A percentile compares a stretch with the other conserved stretches of the same genome.
phyloP scores from a whole-genome alignment of 257 asterid species.

The Coffea eugenioides region DNA sequence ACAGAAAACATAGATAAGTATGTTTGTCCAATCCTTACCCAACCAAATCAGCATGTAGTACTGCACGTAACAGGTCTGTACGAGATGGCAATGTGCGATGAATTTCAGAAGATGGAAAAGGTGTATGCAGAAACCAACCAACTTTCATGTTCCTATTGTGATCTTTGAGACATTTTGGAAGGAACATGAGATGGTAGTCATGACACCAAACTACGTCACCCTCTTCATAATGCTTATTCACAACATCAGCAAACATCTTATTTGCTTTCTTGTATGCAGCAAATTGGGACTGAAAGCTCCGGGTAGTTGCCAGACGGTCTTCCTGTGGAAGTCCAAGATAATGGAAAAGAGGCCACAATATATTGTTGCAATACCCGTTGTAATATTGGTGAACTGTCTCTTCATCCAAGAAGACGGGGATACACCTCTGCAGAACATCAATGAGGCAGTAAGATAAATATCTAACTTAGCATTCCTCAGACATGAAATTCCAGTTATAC shows the following conservation, averaged over 20 bases:
- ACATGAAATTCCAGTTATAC: not conserved
- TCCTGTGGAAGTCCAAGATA: constrained; percentile 96
- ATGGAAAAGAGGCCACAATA: constrained; percentile 91
- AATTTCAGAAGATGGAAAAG: constrained; percentile 95
- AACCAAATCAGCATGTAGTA: constrained; percentile 86
- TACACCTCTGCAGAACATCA: constrained; percentile 62
- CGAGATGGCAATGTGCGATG: constrained; percentile 95
- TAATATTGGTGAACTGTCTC: constrained; percentile 92
- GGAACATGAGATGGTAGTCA: constrained; percentile 95
- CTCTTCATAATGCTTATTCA: constrained; percentile 66
- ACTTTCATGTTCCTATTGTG: constrained; percentile 77
- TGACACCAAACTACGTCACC: constrained; percentile 98
- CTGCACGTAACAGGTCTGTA: constrained; percentile 76
- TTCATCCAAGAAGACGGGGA: constrained; percentile 90
- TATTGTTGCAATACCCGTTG: constrained; percentile 92
- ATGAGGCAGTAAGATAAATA: not conserved
- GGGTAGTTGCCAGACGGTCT: constrained; percentile 87
- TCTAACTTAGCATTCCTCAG: not conserved
- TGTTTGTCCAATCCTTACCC: constrained; percentile 50
- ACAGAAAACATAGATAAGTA: not conserved
- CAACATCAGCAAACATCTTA: constrained; percentile 94
- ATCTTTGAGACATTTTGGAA: constrained; percentile 77
- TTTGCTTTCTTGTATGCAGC: constrained; percentile 81
- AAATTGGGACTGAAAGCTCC: constrained; percentile 93
- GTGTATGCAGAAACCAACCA: constrained; percentile 97